Evolutionary conservation across 225 moss, liverwort and hornwort species (phyloP), one percentile per base, ranked within the genome.

Genomic region (Bryoerythrophyllum caledonicum): DNA sequence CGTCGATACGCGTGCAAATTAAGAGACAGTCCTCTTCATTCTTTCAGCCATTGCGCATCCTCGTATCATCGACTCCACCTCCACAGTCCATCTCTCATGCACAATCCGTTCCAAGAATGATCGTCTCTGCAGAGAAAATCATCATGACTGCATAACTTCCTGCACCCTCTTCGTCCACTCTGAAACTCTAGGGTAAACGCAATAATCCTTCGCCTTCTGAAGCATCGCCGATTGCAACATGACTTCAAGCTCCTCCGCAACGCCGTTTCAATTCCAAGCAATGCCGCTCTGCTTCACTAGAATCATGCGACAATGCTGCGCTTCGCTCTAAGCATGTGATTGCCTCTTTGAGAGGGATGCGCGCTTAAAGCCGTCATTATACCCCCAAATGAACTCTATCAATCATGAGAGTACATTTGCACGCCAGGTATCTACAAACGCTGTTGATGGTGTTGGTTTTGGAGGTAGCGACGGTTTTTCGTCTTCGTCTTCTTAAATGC

Each of bases 21-120:
- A 35, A 58, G 49, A 72, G 28, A 41, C 32, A 58, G 8, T 55
- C 13, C 56, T 46, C 9, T 56, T 40, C 71, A 74, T 70, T 75
- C 57, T 55, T 71, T 13, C 49, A 67, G 10, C 34, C 34, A 71
- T 12, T 55, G 32, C 43, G 60, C 23, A 58, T 59, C 21, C 59
- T 38, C 72, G 25, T 55, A 70, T 56, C 67, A 48, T 71, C 2
- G 0, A 19, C 54, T n/a, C 1, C 25, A 3, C 76, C 74, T 76
- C 43, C 58, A 48, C 20, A 61, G 64, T 55, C 9, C 15, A 21
- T 12, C 53, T 71, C 51, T 76, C 13, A 76, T 69, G 49, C 13
- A 7, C 17, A 79, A 74, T 27, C 2, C 7, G 16, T 67, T n/a
- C 20, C 66, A 28, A 16, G 6, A 55, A 7, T 52, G 19, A 52